These are phyloP conservation scores for Chamaenerion angustifolium DNA, from an alignment of 345 rosid species.

Conservation along the genomic window DNA sequence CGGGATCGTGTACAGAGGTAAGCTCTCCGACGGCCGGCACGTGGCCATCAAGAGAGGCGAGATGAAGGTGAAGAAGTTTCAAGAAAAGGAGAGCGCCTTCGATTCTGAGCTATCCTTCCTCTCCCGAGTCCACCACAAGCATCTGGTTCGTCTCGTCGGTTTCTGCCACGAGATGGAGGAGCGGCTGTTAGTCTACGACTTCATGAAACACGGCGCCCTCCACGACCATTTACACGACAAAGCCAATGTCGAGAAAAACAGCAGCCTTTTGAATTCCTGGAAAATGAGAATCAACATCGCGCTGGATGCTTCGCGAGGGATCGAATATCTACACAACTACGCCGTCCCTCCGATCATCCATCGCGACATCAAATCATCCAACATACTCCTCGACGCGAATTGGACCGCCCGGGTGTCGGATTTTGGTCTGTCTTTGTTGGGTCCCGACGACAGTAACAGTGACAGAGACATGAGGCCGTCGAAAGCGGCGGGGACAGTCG, in stretches of 20 bases:
- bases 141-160: conserved; percentile 41
- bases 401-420: conserved; percentile 84
- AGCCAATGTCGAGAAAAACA: conserved; percentile 40
- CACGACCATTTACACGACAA: conserved; percentile 62
- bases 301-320: conserved; percentile 75
- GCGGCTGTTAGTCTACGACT: conserved; percentile 72
- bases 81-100: conserved; percentile 81
- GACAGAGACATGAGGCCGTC: conserved; percentile 32
- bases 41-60: conserved; percentile 90
- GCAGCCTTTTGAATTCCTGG: conserved; percentile 71
- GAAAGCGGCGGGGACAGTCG: conserved; percentile 81
- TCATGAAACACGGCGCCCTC: conserved; percentile 82
- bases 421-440: conserved; percentile 68
- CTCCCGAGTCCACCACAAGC: conserved; percentile 77
- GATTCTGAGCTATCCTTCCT: conserved; percentile 74
- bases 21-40: conserved; percentile 51
- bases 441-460: conserved; percentile 11
- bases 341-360: conserved; percentile 83
- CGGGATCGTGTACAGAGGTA: conserved; percentile 67
- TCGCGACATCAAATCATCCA: conserved; percentile 77
- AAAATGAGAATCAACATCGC: conserved; percentile 71
- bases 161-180: conserved; percentile 20
- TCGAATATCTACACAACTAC: conserved; percentile 71
- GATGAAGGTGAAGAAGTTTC: conserved; percentile 51
- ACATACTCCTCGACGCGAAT: conserved; percentile 54